Evolutionary conservation across 192 early-diverging fungal species (phyloP).

Genomic region (Mortierella antarctica): DNA sequence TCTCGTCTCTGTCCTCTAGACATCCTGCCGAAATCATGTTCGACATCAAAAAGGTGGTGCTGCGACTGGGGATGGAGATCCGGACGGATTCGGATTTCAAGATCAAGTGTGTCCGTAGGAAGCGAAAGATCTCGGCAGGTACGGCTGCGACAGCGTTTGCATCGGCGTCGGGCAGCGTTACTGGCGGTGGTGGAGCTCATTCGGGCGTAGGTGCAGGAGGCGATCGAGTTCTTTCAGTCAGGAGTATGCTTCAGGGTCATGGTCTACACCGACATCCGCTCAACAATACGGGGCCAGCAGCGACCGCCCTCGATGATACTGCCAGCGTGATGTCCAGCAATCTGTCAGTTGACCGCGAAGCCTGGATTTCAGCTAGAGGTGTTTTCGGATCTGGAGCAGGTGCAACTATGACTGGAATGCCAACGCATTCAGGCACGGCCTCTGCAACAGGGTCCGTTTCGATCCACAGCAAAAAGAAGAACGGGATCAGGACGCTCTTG

Average conservation of each 20-base stretch:
- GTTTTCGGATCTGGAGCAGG: constrained; percentile 7
- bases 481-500: constrained; percentile 29
- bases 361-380: constrained; percentile 29
- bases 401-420: background rate
- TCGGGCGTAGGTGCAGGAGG: background rate
- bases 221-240: constrained; percentile 20
- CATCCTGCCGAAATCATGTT: constrained; percentile 75
- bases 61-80: constrained; percentile 63
- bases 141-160: background rate
- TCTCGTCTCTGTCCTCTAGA: constrained; percentile 72
- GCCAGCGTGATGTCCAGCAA: constrained; percentile 50
- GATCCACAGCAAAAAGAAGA: constrained; percentile 23
- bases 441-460: constrained; percentile 2
- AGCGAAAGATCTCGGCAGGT: constrained; percentile 46
- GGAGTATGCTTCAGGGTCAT: constrained; percentile 19
- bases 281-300: background rate
- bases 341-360: constrained; percentile 43
- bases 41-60: constrained; percentile 69
- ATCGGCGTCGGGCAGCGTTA: background rate
- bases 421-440: background rate
- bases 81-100: constrained; percentile 68
- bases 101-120: constrained; percentile 62
- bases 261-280: background rate
- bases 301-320: constrained; percentile 24
- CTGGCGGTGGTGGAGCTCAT: background rate